Percentiles rank a stretch among this genome's conserved stretches.
phyloP scores from a whole-genome alignment of 345 rosid species.

The Sisymbrium irio region DNA sequence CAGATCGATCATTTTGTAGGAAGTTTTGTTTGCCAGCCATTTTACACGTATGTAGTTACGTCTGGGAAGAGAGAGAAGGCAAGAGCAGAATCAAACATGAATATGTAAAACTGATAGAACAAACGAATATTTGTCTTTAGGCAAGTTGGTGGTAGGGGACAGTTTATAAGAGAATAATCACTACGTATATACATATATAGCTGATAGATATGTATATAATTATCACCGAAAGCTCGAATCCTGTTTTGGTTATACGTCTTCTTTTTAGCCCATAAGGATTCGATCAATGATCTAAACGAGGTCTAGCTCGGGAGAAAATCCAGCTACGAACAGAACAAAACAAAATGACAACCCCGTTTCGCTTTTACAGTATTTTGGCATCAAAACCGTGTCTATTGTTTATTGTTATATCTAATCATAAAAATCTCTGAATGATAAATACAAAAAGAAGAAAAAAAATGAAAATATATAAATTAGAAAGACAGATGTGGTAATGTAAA shows the following conservation, averaged over 20 bases:
- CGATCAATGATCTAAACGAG: not conserved
- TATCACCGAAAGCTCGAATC: conserved; percentile 23
- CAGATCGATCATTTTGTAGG: not conserved
- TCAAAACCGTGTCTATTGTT: not conserved
- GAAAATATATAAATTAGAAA: too few species aligned
- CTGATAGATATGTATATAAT: not conserved
- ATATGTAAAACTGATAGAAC: conserved; percentile 9
- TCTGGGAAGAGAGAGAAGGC: not conserved
- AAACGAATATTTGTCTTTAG: conserved; percentile 24
- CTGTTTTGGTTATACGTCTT: conserved; percentile 4
- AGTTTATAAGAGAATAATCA: conserved; percentile 12
- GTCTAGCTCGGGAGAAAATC: not conserved
- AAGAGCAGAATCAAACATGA: conserved; percentile 30
- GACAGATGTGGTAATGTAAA: not conserved
- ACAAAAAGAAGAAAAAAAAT: too few species aligned
- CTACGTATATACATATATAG: not conserved
- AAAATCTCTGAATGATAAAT: not conserved
- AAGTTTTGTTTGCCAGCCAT: not conserved
- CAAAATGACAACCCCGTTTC: not conserved
- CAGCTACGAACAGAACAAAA: not conserved
- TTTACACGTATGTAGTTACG: conserved; percentile 11
- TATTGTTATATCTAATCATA: too few species aligned
- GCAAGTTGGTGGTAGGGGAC: conserved; percentile 36
- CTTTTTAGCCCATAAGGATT: conserved; percentile 6
- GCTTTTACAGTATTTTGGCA: not conserved